These are phyloP conservation scores for Pichia exigua DNA, from an alignment of 805 yeast species.

Conservation along the genomic window DNA sequence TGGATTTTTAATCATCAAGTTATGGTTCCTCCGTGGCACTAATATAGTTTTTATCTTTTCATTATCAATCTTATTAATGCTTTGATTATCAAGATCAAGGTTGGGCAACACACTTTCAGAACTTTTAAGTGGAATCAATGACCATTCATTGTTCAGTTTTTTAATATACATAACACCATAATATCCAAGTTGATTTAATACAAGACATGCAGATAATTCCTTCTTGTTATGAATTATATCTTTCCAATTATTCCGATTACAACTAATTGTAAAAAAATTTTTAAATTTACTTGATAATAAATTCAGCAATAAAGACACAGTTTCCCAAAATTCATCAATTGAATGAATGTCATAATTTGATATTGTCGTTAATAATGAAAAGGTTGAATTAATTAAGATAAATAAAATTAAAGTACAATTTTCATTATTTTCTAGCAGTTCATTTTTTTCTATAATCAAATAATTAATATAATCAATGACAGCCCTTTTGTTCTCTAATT, in stretches of 20 bases:
- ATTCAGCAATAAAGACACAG: conserved; percentile 17
- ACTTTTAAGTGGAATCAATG: background rate
- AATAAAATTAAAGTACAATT: conserved; percentile 9
- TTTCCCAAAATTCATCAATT: conserved; percentile 12
- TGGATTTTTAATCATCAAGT: conserved; percentile 11
- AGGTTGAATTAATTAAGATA: conserved; percentile 12
- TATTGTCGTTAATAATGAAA: background rate
- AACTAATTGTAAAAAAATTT: background rate
- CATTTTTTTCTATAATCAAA: conserved; percentile 15
- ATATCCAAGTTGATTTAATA: conserved; percentile 19
- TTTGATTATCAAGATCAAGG: background rate
- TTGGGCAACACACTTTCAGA: background rate
- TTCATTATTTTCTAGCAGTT: background rate
- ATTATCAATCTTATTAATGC: background rate
- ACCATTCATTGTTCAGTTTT: background rate
- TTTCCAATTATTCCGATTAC: background rate
- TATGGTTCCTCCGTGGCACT: background rate
- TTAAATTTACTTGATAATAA: conserved; percentile 13
- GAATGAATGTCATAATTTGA: background rate
- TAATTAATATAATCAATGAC: conserved; percentile 20
- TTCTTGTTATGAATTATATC: background rate
- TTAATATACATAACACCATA: conserved; percentile 12
- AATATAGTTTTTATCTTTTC: conserved; percentile 5
- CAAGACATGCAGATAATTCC: conserved; percentile 12
- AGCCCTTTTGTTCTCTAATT: conserved; percentile 2